These are phyloP conservation scores for Chrysoporthe deuterocubensis DNA, from an alignment of 2,329 filamentous ascomycete genomes.

Conservation along the genomic window DNA sequence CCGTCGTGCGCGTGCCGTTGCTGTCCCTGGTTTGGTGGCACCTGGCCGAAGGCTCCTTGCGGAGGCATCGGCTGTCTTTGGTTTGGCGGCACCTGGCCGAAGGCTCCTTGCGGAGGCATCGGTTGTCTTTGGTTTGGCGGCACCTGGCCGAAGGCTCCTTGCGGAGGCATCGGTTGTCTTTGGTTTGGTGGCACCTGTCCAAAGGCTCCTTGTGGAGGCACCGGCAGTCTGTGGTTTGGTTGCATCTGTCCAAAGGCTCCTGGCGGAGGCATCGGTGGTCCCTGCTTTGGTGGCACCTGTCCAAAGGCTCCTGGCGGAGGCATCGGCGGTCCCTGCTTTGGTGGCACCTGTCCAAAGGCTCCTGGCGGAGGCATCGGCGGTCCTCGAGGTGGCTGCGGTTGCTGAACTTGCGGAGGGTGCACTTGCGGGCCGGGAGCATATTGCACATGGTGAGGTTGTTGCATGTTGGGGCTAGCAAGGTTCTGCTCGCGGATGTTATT, in stretches of 20 bases:
- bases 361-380: not conserved
- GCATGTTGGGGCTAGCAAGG: constrained; percentile 3
- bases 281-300: too few relatives aligned
- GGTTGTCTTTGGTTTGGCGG: not conserved
- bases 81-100: not conserved
- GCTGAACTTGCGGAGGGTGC: not conserved
- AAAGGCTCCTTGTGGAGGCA: not conserved
- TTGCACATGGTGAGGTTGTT: constrained; percentile 1
- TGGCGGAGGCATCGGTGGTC: not conserved
- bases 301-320: too few relatives aligned
- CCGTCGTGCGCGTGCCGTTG: not conserved
- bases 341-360: not conserved
- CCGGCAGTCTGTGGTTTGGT: not conserved
- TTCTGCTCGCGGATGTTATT: not conserved
- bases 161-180: not conserved
- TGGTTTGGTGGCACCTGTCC: not conserved
- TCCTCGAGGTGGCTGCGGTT: not conserved
- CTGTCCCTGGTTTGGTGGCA: not conserved
- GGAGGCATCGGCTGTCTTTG: not conserved
- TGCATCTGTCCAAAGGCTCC: not conserved
- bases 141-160: not conserved
- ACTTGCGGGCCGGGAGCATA: not conserved
- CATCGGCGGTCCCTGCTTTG: not conserved
- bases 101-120: not conserved
- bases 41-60: not conserved